Base-by-base conservation (phyloP, 306 rosid genomes). In the Pyrus bretschneideri region DNA sequence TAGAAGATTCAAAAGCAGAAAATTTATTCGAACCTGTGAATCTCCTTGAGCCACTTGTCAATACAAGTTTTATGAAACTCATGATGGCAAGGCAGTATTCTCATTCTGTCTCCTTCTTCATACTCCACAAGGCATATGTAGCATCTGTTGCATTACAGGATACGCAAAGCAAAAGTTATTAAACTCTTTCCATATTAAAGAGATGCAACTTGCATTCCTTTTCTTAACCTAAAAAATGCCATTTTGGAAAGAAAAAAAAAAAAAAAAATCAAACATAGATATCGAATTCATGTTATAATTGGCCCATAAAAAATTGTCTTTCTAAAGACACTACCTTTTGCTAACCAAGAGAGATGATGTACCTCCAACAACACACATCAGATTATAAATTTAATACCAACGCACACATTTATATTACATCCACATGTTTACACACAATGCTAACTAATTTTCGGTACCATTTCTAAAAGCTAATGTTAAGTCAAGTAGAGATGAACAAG, bases 1-100 rank as follows among this genome's bases (percentile, higher is more conserved):
- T 57, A 59, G 58, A 58, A 58, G 7, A 57, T 29, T 58, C 31
- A 14, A 27, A 59, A 42, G 29, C 29, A 18, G 30, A 18, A 62
- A 52, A 31, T 29, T 14, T 63, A 33, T 14, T 45, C 70, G 25
- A 85, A 96, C 99, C 99, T 93, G 87, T 96, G 99, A 80, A 93
- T 91, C 88, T 96, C 99, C 87, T 96, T 96, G 78, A 96, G 87
- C 99, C 99, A 96, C 82, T 96, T 96, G 97, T 96, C 99, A 61
- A 96, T 73, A 72, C 99, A 96, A 33, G 97, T 76, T 63, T 87
- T 85, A 72, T 96, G 99, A 75, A 91, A 96, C 75, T 96, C 99
- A 69, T 96, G 99, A 77, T 83, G 92, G 70, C 99, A 96, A 81
- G 99, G 98, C 75, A 96, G 89, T 52, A 87, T 85, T 71, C 99